A percentile compares a stretch with the other conserved stretches of the same genome.
phyloP scores from a whole-genome alignment of 164 flowering plant genomes.

The Aristolochia californica region DNA sequence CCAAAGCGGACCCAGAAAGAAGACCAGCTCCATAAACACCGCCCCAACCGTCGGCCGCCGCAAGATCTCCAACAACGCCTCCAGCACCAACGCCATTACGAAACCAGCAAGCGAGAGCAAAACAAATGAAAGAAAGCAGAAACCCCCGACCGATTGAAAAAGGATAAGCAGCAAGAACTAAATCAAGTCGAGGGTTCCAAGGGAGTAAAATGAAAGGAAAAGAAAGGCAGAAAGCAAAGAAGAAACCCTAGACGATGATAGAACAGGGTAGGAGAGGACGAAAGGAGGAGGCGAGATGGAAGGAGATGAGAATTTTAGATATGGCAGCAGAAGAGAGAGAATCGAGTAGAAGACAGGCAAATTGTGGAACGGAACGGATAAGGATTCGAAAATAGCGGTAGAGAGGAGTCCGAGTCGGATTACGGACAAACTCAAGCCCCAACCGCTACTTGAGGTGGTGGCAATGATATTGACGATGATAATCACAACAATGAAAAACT shows the following conservation, averaged over 20 bases:
- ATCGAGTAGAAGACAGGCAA: slow-evolving; percentile 16
- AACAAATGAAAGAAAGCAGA: slow-evolving; percentile 4
- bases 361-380: slow-evolving; percentile 18
- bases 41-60: slow-evolving; percentile 33
- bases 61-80: slow-evolving; percentile 38
- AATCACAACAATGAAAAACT: background rate
- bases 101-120: background rate
- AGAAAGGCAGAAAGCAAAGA: no score
- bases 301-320: slow-evolving; percentile 7
- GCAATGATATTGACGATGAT: background rate
- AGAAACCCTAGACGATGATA: slow-evolving; percentile 1
- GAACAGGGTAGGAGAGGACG: background rate
- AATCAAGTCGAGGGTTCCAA: slow-evolving; percentile 25
- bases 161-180: background rate
- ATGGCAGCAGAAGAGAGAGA: slow-evolving; percentile 11
- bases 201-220: background rate
- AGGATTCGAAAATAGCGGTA: slow-evolving; percentile 35
- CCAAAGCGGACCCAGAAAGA: slow-evolving; percentile 51
- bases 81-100: slow-evolving; percentile 31
- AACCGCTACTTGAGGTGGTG: background rate
- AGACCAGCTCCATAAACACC: slow-evolving; percentile 32
- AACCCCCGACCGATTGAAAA: slow-evolving; percentile 33
- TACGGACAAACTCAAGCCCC: slow-evolving; percentile 18
- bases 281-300: slow-evolving; percentile 2
- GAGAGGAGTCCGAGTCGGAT: slow-evolving; percentile 22